A percentile compares a stretch with the other conserved stretches of the same genome.
Conservation (phyloP, 192 early-diverging fungal species). For the Coemansia sp. region DNA sequence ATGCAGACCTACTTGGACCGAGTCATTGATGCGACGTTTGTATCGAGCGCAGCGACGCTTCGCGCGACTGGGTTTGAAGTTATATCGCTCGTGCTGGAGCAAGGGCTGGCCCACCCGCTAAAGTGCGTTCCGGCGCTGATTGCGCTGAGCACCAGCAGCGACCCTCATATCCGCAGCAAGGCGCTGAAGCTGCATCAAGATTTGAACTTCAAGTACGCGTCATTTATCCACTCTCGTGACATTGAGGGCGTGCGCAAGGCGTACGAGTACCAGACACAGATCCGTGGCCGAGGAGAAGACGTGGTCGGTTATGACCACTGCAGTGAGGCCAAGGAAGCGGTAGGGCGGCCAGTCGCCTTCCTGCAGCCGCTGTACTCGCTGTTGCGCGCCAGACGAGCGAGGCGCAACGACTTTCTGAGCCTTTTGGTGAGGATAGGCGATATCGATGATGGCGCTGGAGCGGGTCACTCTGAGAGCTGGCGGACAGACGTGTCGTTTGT, state of each 20-base stretch:
- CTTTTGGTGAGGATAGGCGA: constrained; percentile 73
- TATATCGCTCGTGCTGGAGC: constrained; percentile 79
- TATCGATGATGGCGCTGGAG: constrained; percentile 45
- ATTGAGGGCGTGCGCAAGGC: constrained; percentile 74
- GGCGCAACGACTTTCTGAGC: constrained; percentile 75
- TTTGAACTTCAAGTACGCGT: constrained; percentile 82
- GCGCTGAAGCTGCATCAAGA: constrained; percentile 74
- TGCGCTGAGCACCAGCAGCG: constrained; percentile 77
- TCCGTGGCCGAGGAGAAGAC: constrained; percentile 23
- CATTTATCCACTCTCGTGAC: constrained; percentile 84
- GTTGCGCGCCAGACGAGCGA: constrained; percentile 64
- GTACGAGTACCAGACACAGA: constrained; percentile 72
- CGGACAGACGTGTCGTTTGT: constrained; percentile 62
- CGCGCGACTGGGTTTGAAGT: constrained; percentile 78
- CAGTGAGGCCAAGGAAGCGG: constrained; percentile 22
- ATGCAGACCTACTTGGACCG: constrained; percentile 86
- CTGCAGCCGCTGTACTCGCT: constrained; percentile 72
- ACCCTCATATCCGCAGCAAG: constrained; percentile 66
- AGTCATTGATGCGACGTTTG: constrained; percentile 77
- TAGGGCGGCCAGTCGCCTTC: constrained; percentile 57
- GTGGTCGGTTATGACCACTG: constrained; percentile 52
- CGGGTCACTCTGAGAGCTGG: neutral
- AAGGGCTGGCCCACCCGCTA: constrained; percentile 90
- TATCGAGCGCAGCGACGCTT: constrained; percentile 56
- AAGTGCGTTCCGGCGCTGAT: constrained; percentile 90